These are phyloP conservation scores for Saccharomyces jurei DNA, from an alignment of 805 yeast genomes.

Conservation along the genomic window DNA sequence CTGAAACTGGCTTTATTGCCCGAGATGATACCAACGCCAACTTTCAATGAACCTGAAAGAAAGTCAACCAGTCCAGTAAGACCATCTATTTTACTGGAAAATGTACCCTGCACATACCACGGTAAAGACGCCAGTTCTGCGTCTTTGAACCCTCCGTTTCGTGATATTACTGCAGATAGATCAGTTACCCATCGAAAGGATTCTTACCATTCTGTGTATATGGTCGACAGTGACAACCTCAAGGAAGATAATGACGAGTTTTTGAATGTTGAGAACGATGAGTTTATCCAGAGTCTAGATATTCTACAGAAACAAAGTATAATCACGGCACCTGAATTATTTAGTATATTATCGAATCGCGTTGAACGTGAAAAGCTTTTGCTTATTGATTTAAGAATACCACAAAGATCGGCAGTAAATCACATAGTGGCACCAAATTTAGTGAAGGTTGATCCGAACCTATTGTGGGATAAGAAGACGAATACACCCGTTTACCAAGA, in stretches of 20 bases:
- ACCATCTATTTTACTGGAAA: background rate
- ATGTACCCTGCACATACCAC: slow-evolving; percentile 1
- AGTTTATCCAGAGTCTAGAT: slow-evolving; percentile 18
- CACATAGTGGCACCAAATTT: slow-evolving; percentile 34
- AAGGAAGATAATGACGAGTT: slow-evolving; percentile 8
- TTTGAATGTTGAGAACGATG: slow-evolving; percentile 13
- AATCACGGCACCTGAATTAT: slow-evolving; percentile 34
- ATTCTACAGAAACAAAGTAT: slow-evolving; percentile 45
- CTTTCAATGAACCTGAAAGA: slow-evolving; percentile 3
- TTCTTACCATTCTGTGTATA: slow-evolving; percentile 36
- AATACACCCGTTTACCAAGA: slow-evolving; percentile 29
- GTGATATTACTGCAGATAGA: slow-evolving; percentile 9
- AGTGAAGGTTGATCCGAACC: slow-evolving; percentile 35
- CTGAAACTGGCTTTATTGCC: slow-evolving; percentile 24
- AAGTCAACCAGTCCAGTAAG: background rate
- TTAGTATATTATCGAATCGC: slow-evolving; percentile 38
- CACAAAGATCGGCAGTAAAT: slow-evolving; percentile 26
- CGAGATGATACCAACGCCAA: background rate
- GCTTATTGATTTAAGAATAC: slow-evolving; percentile 36
- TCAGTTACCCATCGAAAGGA: slow-evolving; percentile 30
- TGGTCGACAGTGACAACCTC: slow-evolving; percentile 24
- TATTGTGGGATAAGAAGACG: slow-evolving; percentile 21
- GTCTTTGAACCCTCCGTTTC: background rate
- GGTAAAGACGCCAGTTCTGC: background rate
- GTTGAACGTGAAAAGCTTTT: slow-evolving; percentile 35